Base-by-base conservation (phyloP, 2,329 filamentous ascomycete genomes). In the Penicillium sp. region DNA sequence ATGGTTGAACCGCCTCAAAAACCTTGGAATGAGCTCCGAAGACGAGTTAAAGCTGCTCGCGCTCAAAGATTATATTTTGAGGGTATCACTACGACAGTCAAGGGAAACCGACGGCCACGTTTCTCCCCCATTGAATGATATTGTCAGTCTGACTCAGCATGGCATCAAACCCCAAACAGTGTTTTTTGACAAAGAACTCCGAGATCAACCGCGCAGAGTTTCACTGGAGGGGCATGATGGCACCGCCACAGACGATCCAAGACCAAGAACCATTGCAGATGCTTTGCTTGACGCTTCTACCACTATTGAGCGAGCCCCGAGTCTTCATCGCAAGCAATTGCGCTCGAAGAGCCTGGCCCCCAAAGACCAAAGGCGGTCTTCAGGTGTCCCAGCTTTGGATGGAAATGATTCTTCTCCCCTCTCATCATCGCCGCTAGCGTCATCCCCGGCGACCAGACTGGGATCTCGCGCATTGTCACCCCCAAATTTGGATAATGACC, bases 271-370 rank as follows among this genome's bases (percentile, higher is more conserved):
- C 0, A 94, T 97, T 61, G 86, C 90, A 3, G 93, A 97, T 73
- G 94, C 94, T 5, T 79, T 97, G 14, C 80, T 96, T 29, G 94
- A 97, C 72, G 94, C 94, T 6, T 95, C 92, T 1, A 92, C 91
- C 76, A 92, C 89, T 0, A 91, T 94, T 58, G 89, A 93, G 66
- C 86, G 89, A 60, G 56, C 56, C 4, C 79, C 86, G 0, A 73
- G 83, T 7, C 76, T 83, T 40, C 68, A 71, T 42, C 75, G 75
- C 47, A 77, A 67, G 54, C 69, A 74, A 43, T 64, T 72, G 13
- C 72, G 72, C 49, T 69, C 71, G 24, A 73, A 73, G 59, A 77
- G 66, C 55, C 75, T 77, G 49, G 67, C 70, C 31, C 74, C 72
- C 22, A 74, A 71, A 49, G 72, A 69, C 38, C 58, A 58, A 13